These are phyloP conservation scores for Kuraishia molischiana DNA, from an alignment of 805 yeast genomes.

Conservation along the genomic window DNA sequence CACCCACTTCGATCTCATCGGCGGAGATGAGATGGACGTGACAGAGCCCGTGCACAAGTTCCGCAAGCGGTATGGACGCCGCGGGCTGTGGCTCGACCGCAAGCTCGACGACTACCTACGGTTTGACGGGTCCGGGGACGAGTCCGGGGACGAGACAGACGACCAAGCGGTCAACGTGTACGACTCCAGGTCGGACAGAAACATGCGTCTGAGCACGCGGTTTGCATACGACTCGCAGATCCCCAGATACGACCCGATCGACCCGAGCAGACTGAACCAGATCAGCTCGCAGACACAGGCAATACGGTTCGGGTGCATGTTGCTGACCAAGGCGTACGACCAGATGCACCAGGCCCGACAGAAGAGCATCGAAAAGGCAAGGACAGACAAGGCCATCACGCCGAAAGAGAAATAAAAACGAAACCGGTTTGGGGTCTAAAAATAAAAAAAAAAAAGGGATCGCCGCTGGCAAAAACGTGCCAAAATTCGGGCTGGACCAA, in stretches of 20 bases:
- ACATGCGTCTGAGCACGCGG: slow-evolving; percentile 34
- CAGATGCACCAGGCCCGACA: slow-evolving; percentile 68
- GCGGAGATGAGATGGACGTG: slow-evolving; percentile 8
- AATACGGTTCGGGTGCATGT: slow-evolving; percentile 86
- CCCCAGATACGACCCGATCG: slow-evolving; percentile 41
- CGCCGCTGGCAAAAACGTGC: too few species aligned
- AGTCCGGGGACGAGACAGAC: slow-evolving; percentile 12
- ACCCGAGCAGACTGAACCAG: slow-evolving; percentile 76
- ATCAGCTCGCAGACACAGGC: slow-evolving; percentile 82
- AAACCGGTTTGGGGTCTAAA: too few species aligned
- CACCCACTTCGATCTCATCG: slow-evolving; percentile 32
- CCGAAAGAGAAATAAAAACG: too few species aligned
- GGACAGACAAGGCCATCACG: too few species aligned
- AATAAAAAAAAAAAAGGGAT: too few species aligned
- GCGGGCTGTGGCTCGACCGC: slow-evolving; percentile 67
- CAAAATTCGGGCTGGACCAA: too few species aligned
- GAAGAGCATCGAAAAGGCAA: slow-evolving; percentile 54
- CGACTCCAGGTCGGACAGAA: slow-evolving; percentile 20
- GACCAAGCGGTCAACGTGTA: slow-evolving; percentile 18
- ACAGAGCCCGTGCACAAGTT: slow-evolving; percentile 49
- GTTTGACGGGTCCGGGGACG: slow-evolving; percentile 21
- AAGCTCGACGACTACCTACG: slow-evolving; percentile 39
- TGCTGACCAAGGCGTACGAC: slow-evolving; percentile 79
- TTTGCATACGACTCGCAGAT: slow-evolving; percentile 41
- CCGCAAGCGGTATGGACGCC: slow-evolving; percentile 69